Evolutionary conservation across 768 basidiomycete genomes (phyloP).

Genomic region (Dacryopinax primogenitus): DNA sequence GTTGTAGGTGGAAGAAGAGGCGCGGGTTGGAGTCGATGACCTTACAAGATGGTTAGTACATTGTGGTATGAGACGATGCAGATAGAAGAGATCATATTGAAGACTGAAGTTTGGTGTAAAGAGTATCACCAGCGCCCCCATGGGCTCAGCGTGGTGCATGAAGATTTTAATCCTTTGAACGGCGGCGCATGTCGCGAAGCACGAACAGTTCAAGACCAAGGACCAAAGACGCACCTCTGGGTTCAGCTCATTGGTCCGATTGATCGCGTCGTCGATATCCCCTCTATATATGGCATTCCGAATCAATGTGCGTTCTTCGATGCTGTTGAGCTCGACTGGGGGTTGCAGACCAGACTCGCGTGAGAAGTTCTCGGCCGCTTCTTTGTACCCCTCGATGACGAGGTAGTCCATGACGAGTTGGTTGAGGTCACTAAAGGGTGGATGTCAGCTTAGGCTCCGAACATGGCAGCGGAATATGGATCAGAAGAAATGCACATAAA

Average conservation of each 20-base stretch:
- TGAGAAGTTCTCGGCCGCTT: constrained; percentile 89
- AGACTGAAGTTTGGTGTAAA: constrained; percentile 82
- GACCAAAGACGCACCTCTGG: constrained; percentile 64
- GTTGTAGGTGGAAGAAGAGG: constrained; percentile 89
- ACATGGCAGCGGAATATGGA: constrained; percentile 17
- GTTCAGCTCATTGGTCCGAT: constrained; percentile 89
- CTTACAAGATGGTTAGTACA: constrained; percentile 32
- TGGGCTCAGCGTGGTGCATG: constrained; percentile 98
- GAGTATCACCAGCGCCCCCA: constrained; percentile 71
- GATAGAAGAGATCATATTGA: constrained; percentile 63
- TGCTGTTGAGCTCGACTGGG: constrained; percentile 76
- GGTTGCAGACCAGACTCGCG: constrained; percentile 67
- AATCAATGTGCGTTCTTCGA: constrained; percentile 88
- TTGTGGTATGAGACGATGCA: constrained; percentile 7
- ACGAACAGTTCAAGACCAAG: constrained; percentile 10
- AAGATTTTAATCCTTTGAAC: constrained; percentile 71
- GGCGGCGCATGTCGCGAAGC: constrained; percentile 15
- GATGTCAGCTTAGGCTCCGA: constrained; percentile 21
- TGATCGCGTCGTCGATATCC: constrained; percentile 88
- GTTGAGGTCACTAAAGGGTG: constrained; percentile 66
- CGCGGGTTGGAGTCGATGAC: constrained; percentile 92
- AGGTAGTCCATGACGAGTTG: constrained; percentile 94
- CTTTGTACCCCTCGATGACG: constrained; percentile 93
- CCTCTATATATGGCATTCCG: constrained; percentile 88
- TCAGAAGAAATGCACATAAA: constrained; percentile 34